Conservation (phyloP, 202 grass and related monocot genomes). For the Carex sylvatica region DNA sequence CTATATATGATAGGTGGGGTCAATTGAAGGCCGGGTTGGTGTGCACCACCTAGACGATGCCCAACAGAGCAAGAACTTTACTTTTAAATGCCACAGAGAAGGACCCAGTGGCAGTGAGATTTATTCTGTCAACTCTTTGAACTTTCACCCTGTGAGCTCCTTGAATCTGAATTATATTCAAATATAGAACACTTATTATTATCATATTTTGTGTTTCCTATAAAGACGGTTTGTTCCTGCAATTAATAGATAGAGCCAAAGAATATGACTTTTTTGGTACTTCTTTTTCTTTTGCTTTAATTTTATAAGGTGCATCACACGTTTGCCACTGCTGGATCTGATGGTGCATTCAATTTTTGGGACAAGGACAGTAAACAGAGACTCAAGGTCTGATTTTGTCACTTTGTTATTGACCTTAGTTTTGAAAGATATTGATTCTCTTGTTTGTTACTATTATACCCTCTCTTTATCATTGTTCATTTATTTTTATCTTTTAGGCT, state of each 20-base stretch:
- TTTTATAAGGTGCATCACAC: conserved; percentile 62
- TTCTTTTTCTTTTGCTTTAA: background rate
- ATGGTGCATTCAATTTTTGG: conserved; percentile 94
- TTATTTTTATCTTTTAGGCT: conserved; percentile 44
- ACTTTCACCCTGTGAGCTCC: conserved; percentile 86
- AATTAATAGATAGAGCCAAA: too few relatives aligned
- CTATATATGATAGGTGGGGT: conserved; percentile 67
- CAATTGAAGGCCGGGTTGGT: conserved; percentile 90
- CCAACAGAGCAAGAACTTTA: conserved; percentile 90
- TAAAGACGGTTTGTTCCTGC: too few relatives aligned
- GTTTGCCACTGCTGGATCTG: conserved; percentile 90
- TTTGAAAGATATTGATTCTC: conserved; percentile 19
- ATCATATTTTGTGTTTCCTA: too few relatives aligned
- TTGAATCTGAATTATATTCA: background rate
- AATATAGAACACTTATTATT: background rate
- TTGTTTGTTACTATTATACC: background rate
- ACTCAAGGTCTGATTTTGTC: conserved; percentile 60
- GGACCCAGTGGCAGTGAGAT: conserved; percentile 62
- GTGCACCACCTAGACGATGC: conserved; percentile 93
- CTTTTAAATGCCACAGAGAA: conserved; percentile 96
- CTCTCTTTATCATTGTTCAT: background rate
- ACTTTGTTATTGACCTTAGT: conserved; percentile 14
- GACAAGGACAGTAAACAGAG: conserved; percentile 99
- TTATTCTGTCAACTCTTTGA: conserved; percentile 83
- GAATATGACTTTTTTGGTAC: background rate